phyloP scores from a whole-genome alignment of 2,329 filamentous ascomycete species.

The Chalara sp. region DNA sequence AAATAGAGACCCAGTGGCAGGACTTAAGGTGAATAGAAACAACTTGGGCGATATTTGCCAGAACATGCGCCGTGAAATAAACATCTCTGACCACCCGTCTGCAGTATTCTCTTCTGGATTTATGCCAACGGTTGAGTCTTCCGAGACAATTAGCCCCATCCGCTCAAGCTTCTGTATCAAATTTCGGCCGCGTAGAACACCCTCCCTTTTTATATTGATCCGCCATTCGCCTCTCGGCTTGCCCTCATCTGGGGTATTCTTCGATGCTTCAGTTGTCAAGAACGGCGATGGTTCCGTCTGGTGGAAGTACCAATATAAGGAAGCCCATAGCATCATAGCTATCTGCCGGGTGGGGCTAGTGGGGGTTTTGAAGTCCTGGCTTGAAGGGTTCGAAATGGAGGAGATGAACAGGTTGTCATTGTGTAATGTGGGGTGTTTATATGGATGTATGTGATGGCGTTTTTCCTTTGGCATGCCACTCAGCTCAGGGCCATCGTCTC shows the following conservation, averaged over 20 bases:
- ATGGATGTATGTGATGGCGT: slow-evolving; percentile 51
- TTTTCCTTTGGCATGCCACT: slow-evolving; percentile 20
- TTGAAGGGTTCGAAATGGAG: slow-evolving; percentile 79
- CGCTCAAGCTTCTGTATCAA: slow-evolving; percentile 85
- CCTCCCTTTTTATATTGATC: slow-evolving; percentile 76
- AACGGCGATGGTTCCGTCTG: slow-evolving; percentile 65
- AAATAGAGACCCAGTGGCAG: slow-evolving; percentile 33
- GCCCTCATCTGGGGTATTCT: slow-evolving; percentile 59
- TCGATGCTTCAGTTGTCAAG: slow-evolving; percentile 55
- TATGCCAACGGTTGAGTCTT: slow-evolving; percentile 68
- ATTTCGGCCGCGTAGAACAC: slow-evolving; percentile 76
- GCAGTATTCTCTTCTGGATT: slow-evolving; percentile 53
- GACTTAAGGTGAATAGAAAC: slow-evolving; percentile 80
- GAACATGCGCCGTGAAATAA: slow-evolving; percentile 72
- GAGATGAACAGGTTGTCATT: slow-evolving; percentile 86
- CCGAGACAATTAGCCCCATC: slow-evolving; percentile 77
- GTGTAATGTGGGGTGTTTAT: slow-evolving; percentile 65
- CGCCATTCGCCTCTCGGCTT: slow-evolving; percentile 81
- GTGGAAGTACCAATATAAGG: slow-evolving; percentile 96
- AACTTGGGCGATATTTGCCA: slow-evolving; percentile 87
- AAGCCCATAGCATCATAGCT: slow-evolving; percentile 94
- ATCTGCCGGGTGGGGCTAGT: slow-evolving; percentile 81
- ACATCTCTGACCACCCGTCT: slow-evolving; percentile 72
- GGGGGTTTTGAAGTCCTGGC: slow-evolving; percentile 70
- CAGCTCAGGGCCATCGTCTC: slow-evolving; percentile 23